Evolutionary conservation across 2,329 filamentous ascomycete genomes (phyloP).

Genomic region (Albophoma yamanashiensis): DNA sequence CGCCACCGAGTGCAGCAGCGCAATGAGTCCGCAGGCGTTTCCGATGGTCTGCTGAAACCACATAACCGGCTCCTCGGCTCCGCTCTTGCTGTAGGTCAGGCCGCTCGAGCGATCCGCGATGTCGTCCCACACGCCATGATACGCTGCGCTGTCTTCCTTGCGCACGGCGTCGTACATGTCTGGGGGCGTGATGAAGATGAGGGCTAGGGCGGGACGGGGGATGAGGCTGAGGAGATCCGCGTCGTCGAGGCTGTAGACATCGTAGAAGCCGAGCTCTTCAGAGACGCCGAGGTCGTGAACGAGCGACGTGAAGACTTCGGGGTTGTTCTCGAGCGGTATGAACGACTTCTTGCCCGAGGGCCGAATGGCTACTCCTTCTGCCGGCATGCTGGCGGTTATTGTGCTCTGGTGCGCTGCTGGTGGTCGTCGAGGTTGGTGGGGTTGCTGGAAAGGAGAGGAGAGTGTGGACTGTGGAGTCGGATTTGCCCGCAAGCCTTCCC

Average conservation of each 20-base stretch:
- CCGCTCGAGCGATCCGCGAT: conserved; percentile 10
- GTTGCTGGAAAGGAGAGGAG: background rate
- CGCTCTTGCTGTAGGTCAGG: conserved; percentile 20
- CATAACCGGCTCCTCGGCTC: conserved; percentile 50
- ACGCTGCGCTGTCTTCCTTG: conserved; percentile 13
- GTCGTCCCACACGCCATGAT: conserved; percentile 16
- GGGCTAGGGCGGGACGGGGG: conserved; percentile 64
- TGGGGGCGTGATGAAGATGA: conserved; percentile 69
- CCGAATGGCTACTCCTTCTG: conserved; percentile 17
- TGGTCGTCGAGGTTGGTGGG: background rate
- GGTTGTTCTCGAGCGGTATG: conserved; percentile 48
- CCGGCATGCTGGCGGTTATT: conserved; percentile 12
- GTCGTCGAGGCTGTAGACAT: conserved; percentile 74
- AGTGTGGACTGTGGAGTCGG: background rate
- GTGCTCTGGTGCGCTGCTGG: background rate
- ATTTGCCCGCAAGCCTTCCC: background rate
- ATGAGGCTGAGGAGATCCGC: conserved; percentile 59
- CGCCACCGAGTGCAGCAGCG: conserved; percentile 59
- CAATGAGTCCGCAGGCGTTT: conserved; percentile 74
- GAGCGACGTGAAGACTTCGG: conserved; percentile 66
- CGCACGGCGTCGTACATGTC: conserved; percentile 34
- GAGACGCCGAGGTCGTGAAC: conserved; percentile 64
- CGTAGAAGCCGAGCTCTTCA: conserved; percentile 58
- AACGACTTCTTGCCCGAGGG: conserved; percentile 22
- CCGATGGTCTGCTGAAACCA: conserved; percentile 84